phyloP scores from a whole-genome alignment of 345 rosid genomes.

The Acer yangbiense region DNA sequence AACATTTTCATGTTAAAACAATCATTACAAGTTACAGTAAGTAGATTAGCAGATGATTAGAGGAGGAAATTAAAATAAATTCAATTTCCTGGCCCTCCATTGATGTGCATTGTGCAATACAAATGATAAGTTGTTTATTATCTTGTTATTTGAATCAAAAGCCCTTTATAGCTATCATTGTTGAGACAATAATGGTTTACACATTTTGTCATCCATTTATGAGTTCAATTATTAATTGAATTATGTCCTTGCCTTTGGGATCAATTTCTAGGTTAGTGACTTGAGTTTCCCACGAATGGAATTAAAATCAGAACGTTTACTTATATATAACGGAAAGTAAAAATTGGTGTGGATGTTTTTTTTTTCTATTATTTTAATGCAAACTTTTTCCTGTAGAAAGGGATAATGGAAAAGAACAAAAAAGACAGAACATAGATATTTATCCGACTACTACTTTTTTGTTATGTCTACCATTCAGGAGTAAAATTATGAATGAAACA shows the following conservation, averaged over 20 bases:
- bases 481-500: background rate
- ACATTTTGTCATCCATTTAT: background rate
- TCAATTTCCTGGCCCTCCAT: background rate
- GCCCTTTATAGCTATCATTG: background rate
- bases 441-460: background rate
- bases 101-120: background rate
- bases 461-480: background rate
- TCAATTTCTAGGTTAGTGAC: no score
- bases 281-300: background rate
- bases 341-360: background rate
- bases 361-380: background rate
- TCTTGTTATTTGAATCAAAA: background rate
- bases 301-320: background rate
- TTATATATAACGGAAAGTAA: background rate
- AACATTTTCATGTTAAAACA: background rate
- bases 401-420: background rate
- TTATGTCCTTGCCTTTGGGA: background rate
- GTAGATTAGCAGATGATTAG: background rate
- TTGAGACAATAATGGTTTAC: background rate
- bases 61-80: background rate
- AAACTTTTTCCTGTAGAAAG: background rate
- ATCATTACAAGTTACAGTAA: background rate
- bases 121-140: background rate
- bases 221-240: background rate
- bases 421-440: background rate